Evolutionary conservation across 306 rosid species (phyloP).

Genomic region (Sicyos baderoa): DNA sequence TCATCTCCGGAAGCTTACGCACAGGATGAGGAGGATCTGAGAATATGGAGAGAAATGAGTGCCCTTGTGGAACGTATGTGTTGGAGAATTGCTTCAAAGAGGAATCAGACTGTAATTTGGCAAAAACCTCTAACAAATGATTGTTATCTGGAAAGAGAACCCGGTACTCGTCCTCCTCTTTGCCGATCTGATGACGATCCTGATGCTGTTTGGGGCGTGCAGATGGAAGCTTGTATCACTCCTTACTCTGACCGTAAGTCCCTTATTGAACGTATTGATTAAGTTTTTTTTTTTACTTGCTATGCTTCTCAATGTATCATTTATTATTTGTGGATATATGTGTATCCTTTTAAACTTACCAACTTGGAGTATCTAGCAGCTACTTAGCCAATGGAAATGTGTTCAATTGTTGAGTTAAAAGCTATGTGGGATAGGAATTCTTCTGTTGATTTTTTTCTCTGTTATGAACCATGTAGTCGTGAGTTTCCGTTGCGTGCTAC

Average conservation of each 20-base stretch:
- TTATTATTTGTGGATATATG: neutral
- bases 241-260: constrained; percentile 73
- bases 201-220: constrained; percentile 78
- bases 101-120: constrained; percentile 92
- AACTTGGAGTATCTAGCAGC: neutral
- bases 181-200: constrained; percentile 82
- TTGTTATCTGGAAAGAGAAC: constrained; percentile 71
- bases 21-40: constrained; percentile 89
- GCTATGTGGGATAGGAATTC: neutral
- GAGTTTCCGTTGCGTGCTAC: neutral
- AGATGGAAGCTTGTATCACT: constrained; percentile 83
- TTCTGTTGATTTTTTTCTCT: neutral
- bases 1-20: constrained; percentile 98
- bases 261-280: constrained; percentile 21
- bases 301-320: neutral
- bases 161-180: constrained; percentile 74
- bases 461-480: neutral
- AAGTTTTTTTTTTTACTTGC: neutral
- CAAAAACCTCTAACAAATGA: constrained; percentile 85
- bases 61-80: constrained; percentile 78
- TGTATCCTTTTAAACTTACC: neutral
- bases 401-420: neutral
- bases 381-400: neutral
- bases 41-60: constrained; percentile 93
- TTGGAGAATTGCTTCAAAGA: constrained; percentile 75